These are phyloP conservation scores for Stephanodiscus minutulus DNA, from an alignment of 108 stramenopile genomes.

Conservation along the genomic window DNA sequence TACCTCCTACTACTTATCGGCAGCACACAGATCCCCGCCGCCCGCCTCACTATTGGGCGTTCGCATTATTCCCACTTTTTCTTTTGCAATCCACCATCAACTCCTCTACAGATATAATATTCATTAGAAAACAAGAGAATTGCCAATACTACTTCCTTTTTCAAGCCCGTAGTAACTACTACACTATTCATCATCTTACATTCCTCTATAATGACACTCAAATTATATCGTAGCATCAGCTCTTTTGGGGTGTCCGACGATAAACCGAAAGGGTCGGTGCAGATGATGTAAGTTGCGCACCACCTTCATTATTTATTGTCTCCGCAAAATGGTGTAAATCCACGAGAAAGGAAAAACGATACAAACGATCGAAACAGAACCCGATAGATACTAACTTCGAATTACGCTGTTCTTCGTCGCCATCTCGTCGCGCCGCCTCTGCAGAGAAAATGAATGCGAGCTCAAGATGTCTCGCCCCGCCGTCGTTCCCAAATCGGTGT, in stretches of 20 bases:
- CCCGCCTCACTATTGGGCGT: too few relatives aligned
- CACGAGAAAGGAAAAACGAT: neutral
- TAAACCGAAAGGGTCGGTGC: conserved; percentile 25
- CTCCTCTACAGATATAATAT: too few relatives aligned
- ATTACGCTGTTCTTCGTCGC: too few relatives aligned
- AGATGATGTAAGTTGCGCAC: neutral
- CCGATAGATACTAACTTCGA: neutral
- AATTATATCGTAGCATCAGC: conserved; percentile 62
- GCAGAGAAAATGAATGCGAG: conserved; percentile 49
- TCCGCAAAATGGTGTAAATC: too few relatives aligned
- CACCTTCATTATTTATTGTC: neutral
- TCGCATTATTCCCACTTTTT: too few relatives aligned
- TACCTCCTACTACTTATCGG: too few relatives aligned
- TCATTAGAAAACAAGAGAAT: too few relatives aligned
- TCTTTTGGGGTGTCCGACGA: conserved; percentile 45
- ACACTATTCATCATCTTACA: neutral
- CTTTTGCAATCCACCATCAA: too few relatives aligned
- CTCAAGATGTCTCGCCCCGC: conserved; percentile 31
- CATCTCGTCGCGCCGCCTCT: neutral
- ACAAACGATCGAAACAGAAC: neutral
- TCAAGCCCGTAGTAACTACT: neutral
- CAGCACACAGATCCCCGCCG: too few relatives aligned
- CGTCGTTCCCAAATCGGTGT: conserved; percentile 60
- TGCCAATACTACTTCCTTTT: too few relatives aligned
- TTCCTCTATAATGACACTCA: conserved; percentile 70